Evolutionary conservation across 2,329 filamentous ascomycete genomes (phyloP), one percentile per base, ranked within the genome.

Genomic region (Cadophora sp.): DNA sequence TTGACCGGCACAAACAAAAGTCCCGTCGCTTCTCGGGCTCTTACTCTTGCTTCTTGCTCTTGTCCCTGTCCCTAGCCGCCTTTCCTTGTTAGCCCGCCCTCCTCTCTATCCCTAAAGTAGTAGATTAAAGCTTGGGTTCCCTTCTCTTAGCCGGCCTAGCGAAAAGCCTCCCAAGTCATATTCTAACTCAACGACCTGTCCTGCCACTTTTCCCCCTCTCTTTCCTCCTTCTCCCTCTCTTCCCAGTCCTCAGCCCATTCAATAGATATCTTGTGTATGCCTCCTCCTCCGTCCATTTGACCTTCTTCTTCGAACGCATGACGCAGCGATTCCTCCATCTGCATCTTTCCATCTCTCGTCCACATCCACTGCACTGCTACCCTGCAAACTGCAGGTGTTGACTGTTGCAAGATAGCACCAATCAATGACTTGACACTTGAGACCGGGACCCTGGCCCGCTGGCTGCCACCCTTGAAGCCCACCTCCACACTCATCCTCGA

Each of bases 391-490:
- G 19, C 55, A 58, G 55, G 40, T 58, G 55, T 58, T 58, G 55
- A 58, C 55, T 31, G 55, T 31, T 24, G 4, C 55, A 58, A 31
- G 11, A 56, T 22, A 37, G 5, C 31, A 37, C 55, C 31, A 37
- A 34, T 24, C 53, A 56, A 58, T 37, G 29, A 37, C 7, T 31
- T 58, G 55, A 58, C 55, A 58, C 31, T 58, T 31, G 55, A 58
- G 55, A 37, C 31, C 31, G 31, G 55, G 31, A 37, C 55, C 55
- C 55, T 58, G 26, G 51, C 14, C 51, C 12, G 50, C 26, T 53
- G 29, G 55, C 55, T 37, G 55, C 27, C 55, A 58, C 55, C 55
- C 55, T 37, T 58, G 29, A 58, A 58, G 27, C 26, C 34, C 58
- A 43, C 58, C 58, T 46, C 34, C 34, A 26, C 56, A n/a, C n/a